Evolutionary conservation across 306 rosid species (phyloP), one percentile per base, ranked within the genome.

Genomic region (Glycine soja): DNA sequence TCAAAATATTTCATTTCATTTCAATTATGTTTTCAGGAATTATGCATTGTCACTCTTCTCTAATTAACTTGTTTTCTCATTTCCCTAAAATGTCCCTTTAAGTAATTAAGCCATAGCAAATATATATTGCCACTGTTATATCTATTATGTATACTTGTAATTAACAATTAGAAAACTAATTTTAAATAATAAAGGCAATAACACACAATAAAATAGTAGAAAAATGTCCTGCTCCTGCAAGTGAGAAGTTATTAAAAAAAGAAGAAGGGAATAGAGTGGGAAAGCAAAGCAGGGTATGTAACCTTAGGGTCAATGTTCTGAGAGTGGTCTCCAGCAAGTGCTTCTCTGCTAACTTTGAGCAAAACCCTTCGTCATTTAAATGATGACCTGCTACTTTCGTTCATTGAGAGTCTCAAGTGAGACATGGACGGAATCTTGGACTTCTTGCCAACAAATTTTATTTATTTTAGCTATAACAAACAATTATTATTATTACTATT

Each of bases 271-370:
- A n/a, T n/a, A n/a, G n/a, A n/a, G n/a, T n/a, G n/a, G n/a, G n/a
- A n/a, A n/a, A n/a, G n/a, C n/a, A n/a, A n/a, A n/a, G n/a, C n/a
- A n/a, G n/a, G n/a, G n/a, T n/a, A n/a, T n/a, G n/a, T n/a, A n/a
- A 95, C 98, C 98, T 95, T 91, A 6, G 99, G 99, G 78, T 95
- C 99, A 84, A 95, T 95, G 80, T 91, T 95, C n/a, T n/a, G n/a
- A n/a, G n/a, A n/a, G n/a, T n/a, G n/a, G n/a, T n/a, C n/a, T n/a
- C n/a, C n/a, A n/a, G 96, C 96, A 87, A 95, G 98, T 70, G 99
- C 99, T 90, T 95, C 99, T 32, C 99, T 98, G 3, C 87, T 84
- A 58, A 95, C 99, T 90, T 95, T 95, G 80, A 95, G 99, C 87
- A 95, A 90, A 43, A 95, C 97, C 89, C 99, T 91, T 84, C 56